phyloP scores from a whole-genome alignment of 2,329 filamentous ascomycete species.

The Aspergillus alliaceus region DNA sequence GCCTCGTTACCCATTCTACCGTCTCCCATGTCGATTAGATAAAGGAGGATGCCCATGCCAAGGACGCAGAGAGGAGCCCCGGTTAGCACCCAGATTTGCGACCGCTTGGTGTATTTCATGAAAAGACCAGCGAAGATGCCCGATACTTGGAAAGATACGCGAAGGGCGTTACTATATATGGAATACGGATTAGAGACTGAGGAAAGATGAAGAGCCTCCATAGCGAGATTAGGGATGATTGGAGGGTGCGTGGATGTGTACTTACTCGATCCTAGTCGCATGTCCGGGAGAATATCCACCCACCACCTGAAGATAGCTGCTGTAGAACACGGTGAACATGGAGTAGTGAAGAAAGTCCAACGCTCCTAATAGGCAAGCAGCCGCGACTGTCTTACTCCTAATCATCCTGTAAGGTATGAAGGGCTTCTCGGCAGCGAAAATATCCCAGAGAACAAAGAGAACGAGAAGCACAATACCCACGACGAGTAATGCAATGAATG shows the following conservation, averaged over 20 bases:
- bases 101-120: conserved; percentile 40
- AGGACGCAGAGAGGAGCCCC: conserved; percentile 37
- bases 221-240: neutral
- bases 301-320: conserved; percentile 43
- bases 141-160: conserved; percentile 39
- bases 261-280: conserved; percentile 29
- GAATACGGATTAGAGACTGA: neutral
- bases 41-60: conserved; percentile 33
- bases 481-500: conserved; percentile 40
- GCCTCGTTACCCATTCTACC: conserved; percentile 31
- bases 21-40: conserved; percentile 24
- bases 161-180: conserved; percentile 31
- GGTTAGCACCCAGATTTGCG: conserved; percentile 32
- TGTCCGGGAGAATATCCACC: conserved; percentile 36
- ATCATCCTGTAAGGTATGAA: conserved; percentile 43
- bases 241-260: neutral
- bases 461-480: conserved; percentile 26
- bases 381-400: conserved; percentile 39
- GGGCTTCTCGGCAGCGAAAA: conserved; percentile 37
- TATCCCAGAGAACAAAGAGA: conserved; percentile 40
- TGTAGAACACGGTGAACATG: conserved; percentile 42
- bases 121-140: conserved; percentile 35
- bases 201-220: neutral
- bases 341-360: conserved; percentile 39
- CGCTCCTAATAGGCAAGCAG: conserved; percentile 37